These are phyloP conservation scores for Termitomyces sp. DNA, from an alignment of 1,284 basidiomycete species.

Conservation along the genomic window DNA sequence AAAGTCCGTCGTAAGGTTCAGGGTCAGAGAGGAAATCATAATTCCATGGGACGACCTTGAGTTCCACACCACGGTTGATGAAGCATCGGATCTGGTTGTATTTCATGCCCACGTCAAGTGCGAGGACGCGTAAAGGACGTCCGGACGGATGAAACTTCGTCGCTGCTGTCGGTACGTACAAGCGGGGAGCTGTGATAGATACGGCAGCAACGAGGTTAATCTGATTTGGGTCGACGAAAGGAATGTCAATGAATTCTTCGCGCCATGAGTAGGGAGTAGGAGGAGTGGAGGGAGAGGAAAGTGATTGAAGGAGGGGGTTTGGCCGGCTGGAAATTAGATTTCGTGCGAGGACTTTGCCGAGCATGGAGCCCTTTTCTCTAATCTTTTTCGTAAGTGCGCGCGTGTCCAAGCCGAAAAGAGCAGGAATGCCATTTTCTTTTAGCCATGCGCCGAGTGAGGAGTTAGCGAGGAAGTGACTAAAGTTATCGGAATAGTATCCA, in stretches of 20 bases:
- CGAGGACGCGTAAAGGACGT: conserved; percentile 80
- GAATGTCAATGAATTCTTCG: conserved; percentile 75
- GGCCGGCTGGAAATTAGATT: conserved; percentile 36
- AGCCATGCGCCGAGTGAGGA: conserved; percentile 92
- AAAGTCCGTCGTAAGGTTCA: conserved; percentile 90
- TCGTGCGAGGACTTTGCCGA: conserved; percentile 76
- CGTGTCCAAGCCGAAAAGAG: conserved; percentile 96
- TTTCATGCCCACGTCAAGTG: conserved; percentile 98
- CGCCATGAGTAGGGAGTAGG: conserved; percentile 68
- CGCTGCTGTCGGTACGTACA: conserved; percentile 62
- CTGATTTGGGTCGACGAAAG: conserved; percentile 87
- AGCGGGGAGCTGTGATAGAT: conserved; percentile 65
- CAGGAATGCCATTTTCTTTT: conserved; percentile 92
- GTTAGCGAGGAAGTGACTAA: conserved; percentile 90
- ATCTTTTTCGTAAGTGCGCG: conserved; percentile 96
- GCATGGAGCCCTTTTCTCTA: conserved; percentile 90
- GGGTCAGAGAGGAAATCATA: conserved; percentile 80
- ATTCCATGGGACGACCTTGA: conserved; percentile 98
- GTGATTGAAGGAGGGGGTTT: conserved; percentile 27
- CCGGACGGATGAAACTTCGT: conserved; percentile 74
- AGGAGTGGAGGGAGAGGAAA: conserved; percentile 43
- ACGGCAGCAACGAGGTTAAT: conserved; percentile 91
- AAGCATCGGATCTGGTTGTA: conserved; percentile 99
- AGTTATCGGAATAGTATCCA: conserved; percentile 92
- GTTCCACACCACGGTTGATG: conserved; percentile 86